A percentile compares a stretch with the other conserved stretches of the same genome.
phyloP scores from a whole-genome alignment of 768 basidiomycete genomes.

The Termitomyces titanicus region DNA sequence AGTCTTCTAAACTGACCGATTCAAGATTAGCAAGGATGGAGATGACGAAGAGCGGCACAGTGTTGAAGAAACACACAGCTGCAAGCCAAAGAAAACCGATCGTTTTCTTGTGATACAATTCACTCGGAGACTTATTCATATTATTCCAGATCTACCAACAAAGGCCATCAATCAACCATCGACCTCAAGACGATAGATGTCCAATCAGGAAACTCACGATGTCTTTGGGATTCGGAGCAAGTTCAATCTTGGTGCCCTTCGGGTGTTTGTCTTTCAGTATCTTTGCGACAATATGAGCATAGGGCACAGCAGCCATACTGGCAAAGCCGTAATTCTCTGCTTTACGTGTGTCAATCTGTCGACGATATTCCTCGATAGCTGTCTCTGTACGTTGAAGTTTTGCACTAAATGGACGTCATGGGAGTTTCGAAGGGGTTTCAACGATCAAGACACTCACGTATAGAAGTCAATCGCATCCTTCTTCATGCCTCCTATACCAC shows the following conservation, averaged over 20 bases:
- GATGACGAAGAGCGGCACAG: conserved; percentile 85
- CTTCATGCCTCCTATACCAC: conserved; percentile 81
- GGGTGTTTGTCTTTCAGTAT: conserved; percentile 64
- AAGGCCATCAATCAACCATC: neutral
- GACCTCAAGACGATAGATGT: conserved; percentile 9
- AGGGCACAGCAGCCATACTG: conserved; percentile 84
- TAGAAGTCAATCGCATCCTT: conserved; percentile 94
- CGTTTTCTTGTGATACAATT: conserved; percentile 60
- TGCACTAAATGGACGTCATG: conserved; percentile 28
- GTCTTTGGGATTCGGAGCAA: conserved; percentile 89
- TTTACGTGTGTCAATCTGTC: conserved; percentile 67
- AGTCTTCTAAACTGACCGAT: conserved; percentile 44
- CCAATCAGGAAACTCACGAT: conserved; percentile 47
- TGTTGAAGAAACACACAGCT: conserved; percentile 90
- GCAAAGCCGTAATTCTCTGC: conserved; percentile 92
- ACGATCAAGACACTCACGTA: conserved; percentile 56
- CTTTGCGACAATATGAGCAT: conserved; percentile 82
- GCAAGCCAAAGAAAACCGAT: conserved; percentile 79
- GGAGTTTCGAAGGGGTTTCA: neutral
- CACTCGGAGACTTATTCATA: conserved; percentile 67
- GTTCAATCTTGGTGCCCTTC: conserved; percentile 63
- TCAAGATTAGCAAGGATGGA: conserved; percentile 90
- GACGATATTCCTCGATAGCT: conserved; percentile 70
- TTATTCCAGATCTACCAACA: conserved; percentile 80
- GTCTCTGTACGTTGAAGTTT: conserved; percentile 66